phyloP scores from a whole-genome alignment of 306 rosid genomes.

The Lablab purpureus region DNA sequence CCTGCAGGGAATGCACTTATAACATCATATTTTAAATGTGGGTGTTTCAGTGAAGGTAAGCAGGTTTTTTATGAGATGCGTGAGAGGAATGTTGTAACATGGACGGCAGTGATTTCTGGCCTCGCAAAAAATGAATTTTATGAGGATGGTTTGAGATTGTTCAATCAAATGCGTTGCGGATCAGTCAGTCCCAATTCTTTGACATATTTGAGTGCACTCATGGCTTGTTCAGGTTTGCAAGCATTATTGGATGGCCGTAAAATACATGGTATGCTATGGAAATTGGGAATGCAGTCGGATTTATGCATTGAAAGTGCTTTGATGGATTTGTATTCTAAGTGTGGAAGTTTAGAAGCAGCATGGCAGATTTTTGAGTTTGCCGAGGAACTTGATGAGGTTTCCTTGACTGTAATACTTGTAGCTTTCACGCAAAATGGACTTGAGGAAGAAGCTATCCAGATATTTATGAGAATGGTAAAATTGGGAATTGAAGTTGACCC shows the following conservation, averaged over 20 bases:
- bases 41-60: constrained; percentile 62
- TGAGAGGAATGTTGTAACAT: constrained; percentile 84
- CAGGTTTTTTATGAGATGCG: constrained; percentile 76
- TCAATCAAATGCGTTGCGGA: constrained; percentile 62
- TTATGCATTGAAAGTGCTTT: constrained; percentile 82
- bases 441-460: constrained; percentile 82
- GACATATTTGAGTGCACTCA: constrained; percentile 77
- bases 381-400: constrained; percentile 76
- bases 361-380: constrained; percentile 78
- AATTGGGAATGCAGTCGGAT: constrained; percentile 78
- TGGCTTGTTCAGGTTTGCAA: constrained; percentile 87
- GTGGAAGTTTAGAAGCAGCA: constrained; percentile 73
- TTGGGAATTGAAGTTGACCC: constrained; percentile 72
- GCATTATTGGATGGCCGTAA: constrained; percentile 75
- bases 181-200: constrained; percentile 74
- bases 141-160: constrained; percentile 62
- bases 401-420: constrained; percentile 85
- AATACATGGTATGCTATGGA: constrained; percentile 80
- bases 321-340: constrained; percentile 92
- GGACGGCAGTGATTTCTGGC: constrained; percentile 94
- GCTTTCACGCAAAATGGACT: constrained; percentile 88
- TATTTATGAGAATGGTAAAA: constrained; percentile 74
- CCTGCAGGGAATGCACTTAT: constrained; percentile 84
- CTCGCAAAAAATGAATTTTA: constrained; percentile 67
- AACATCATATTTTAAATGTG: constrained; percentile 76